Conservation (phyloP, 176 grass and related monocot genomes). For the Avena atlantica region DNA sequence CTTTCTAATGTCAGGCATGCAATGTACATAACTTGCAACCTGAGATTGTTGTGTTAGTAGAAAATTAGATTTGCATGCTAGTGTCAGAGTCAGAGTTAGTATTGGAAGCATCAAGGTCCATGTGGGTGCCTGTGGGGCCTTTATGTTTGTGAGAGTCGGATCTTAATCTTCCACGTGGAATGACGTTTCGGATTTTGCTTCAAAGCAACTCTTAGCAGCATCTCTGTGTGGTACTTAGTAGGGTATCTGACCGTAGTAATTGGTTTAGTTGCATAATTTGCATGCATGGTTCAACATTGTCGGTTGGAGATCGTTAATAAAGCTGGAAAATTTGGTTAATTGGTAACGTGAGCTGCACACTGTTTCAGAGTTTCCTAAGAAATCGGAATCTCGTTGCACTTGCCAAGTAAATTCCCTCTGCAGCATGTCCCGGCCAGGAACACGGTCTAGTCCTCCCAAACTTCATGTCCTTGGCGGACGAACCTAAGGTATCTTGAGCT, state of each 20-base stretch:
- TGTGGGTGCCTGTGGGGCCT: constrained; percentile 3
- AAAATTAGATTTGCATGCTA: constrained; percentile 43
- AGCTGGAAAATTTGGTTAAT: background rate
- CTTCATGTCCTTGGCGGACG: too few relatives aligned
- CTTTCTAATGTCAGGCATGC: constrained; percentile 40
- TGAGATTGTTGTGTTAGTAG: constrained; percentile 60
- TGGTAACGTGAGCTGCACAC: background rate
- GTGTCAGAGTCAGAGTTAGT: constrained; percentile 27
- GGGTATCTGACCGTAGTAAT: background rate
- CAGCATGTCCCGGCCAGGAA: background rate
- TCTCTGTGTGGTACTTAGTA: constrained; percentile 11
- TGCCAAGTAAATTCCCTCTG: background rate
- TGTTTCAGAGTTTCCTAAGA: background rate
- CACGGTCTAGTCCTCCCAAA: background rate
- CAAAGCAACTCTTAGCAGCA: background rate
- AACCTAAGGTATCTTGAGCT: too few relatives aligned
- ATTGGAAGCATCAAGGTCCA: constrained; percentile 41
- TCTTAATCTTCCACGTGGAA: constrained; percentile 27
- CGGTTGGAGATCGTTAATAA: background rate
- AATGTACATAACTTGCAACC: constrained; percentile 58
- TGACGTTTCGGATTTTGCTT: background rate
- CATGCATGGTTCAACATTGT: background rate
- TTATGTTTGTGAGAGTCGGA: constrained; percentile 10
- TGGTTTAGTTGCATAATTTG: constrained; percentile 24
- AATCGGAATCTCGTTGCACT: background rate